Percentiles rank a stretch among this genome's conserved stretches.
These are phyloP conservation scores for Ascochyta fabae DNA, from an alignment of 2,329 filamentous ascomycete species.

Conservation along the genomic window DNA sequence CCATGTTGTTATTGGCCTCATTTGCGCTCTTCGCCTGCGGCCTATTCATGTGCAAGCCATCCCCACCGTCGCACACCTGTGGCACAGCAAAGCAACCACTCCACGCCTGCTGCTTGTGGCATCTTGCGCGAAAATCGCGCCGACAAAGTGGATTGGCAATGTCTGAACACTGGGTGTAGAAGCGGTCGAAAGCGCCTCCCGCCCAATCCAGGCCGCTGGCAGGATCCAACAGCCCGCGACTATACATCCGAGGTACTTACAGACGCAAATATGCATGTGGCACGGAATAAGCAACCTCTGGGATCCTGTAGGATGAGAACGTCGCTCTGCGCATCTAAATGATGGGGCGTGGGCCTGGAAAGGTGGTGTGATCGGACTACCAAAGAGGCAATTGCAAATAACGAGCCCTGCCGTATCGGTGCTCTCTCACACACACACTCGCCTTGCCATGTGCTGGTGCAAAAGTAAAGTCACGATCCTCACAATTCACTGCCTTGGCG, in stretches of 20 bases:
- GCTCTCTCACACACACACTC: neutral
- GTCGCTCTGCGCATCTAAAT: slow-evolving; percentile 1
- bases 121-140: slow-evolving; percentile 6
- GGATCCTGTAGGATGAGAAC: slow-evolving; percentile 15
- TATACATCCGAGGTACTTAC: slow-evolving; percentile 9
- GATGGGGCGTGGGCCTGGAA: slow-evolving; percentile 6
- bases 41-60: slow-evolving; percentile 12
- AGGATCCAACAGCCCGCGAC: slow-evolving; percentile 7
- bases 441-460: slow-evolving; percentile 1
- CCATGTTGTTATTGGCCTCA: slow-evolving; percentile 28
- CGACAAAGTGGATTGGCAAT: slow-evolving; percentile 7
- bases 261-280: slow-evolving; percentile 9
- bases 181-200: slow-evolving; percentile 3
- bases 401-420: slow-evolving; percentile 3
- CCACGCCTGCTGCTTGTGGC: slow-evolving; percentile 4
- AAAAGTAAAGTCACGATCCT: slow-evolving; percentile 2
- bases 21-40: slow-evolving; percentile 17
- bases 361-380: slow-evolving; percentile 8
- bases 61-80: slow-evolving; percentile 17
- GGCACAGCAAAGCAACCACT: slow-evolving; percentile 30
- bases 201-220: slow-evolving; percentile 8
- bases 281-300: slow-evolving; percentile 9
- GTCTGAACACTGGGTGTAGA: slow-evolving; percentile 7
- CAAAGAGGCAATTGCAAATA: slow-evolving; percentile 5
- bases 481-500: neutral